phyloP scores from a whole-genome alignment of 2,329 filamentous ascomycete genomes.

The Tolypocladium inflatum region DNA sequence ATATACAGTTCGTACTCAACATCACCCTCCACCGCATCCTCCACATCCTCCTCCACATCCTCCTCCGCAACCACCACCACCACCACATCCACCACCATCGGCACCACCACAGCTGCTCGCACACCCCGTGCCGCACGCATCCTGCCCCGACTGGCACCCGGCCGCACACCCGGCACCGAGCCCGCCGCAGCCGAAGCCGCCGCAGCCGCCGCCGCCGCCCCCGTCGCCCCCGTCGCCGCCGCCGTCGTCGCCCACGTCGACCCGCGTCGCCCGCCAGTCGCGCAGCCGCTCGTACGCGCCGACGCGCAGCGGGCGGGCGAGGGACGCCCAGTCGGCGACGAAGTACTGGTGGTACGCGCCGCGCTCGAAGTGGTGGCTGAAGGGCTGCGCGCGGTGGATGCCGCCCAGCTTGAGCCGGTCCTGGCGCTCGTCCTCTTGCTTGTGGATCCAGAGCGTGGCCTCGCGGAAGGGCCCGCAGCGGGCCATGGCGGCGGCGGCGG shows the following conservation, averaged over 20 bases:
- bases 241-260: conserved; percentile 4
- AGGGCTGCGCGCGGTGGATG: conserved; percentile 31
- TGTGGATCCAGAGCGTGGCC: conserved; percentile 24
- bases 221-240: conserved; percentile 1
- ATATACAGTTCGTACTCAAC: too few species aligned
- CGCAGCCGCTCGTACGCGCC: conserved; percentile 14
- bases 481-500: conserved; percentile 26
- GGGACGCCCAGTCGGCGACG: conserved; percentile 15
- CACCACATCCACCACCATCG: conserved; percentile 4
- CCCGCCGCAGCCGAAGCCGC: conserved; percentile 9
- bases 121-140: conserved; percentile 13
- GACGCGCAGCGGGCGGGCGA: conserved; percentile 8
- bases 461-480: conserved; percentile 14
- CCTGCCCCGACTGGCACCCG: conserved; percentile 7
- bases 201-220: conserved; percentile 6
- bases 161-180: conserved; percentile 7
- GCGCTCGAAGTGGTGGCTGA: conserved; percentile 27
- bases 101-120: conserved; percentile 6
- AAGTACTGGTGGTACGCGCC: conserved; percentile 19
- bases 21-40: conserved; percentile 9
- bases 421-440: conserved; percentile 9
- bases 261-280: conserved; percentile 11
- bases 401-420: conserved; percentile 28
- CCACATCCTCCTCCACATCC: conserved; percentile 9
- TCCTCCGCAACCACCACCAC: conserved; percentile 4